Base-by-base conservation (phyloP, 495 filamentous ascomycete genomes). In the Bombardia bombarda region DNA sequence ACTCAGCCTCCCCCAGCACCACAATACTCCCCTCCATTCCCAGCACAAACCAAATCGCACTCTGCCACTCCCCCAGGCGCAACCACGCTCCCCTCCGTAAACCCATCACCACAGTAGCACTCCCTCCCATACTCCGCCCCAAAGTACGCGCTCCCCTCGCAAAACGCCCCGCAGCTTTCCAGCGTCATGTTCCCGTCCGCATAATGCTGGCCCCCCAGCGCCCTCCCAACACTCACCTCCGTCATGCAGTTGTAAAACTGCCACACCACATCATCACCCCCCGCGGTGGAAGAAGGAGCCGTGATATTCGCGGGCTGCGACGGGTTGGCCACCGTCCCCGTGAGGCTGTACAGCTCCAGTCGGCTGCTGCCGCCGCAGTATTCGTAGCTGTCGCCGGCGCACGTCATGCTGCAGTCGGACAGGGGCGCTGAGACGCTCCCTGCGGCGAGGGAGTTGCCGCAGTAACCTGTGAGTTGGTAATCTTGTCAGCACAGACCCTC, bases 361-460 rank as follows among this genome's bases (percentile, higher is more conserved):
- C 69, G 49, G 40, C 68, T 63, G 7, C 65, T 63, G 2, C 55
- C 64, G 18, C 70, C 70, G 46, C 71, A 75, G 28, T 59, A 63
- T 50, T 72, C 47, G 30, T 33, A 52, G 4, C 45, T 32, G 18
- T 68, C 53, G 19, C 70, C 71, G 18, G 52, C 53, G 48, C 70
- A 73, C 5, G 43, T 35, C 57, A 69, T 67, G 48, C 38, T 57
- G 52, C 70, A 73, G 18, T 73, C 66, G 16, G 36, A 25, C 16
- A 45, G 32, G 7, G 54, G 32, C 1, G 58, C 57, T 16, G 50
- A 16, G 21, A 32, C 44, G 21, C 62, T 66, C 17, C 60, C 59
- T 1, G 45, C 40, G 22, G 49, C 52, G 17, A 70, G 60, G 37
- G 23, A 32, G 34, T 62, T 54, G 13, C 62, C 66, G 46, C 69